Percentiles rank a stretch among this genome's conserved stretches.
Conservation (phyloP, 2,329 filamentous ascomycete species). For the Hypoxylon sp. region DNA sequence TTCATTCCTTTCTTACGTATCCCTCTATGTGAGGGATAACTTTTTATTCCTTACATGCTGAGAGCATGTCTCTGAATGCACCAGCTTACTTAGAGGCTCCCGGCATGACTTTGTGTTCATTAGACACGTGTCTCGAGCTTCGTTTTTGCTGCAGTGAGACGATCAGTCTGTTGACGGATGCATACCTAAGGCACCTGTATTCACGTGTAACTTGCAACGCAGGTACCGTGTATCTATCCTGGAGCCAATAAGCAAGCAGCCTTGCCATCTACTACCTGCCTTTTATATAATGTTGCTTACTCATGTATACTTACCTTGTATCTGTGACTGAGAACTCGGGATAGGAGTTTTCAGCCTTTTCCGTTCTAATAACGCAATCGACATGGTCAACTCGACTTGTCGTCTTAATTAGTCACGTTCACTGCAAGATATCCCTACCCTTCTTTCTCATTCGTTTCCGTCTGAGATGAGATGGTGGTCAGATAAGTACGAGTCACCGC, state of each 20-base stretch:
- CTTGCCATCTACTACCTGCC: slow-evolving; percentile 8
- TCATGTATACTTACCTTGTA: neutral
- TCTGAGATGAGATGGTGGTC: slow-evolving; percentile 39
- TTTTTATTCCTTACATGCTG: neutral
- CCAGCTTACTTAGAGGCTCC: slow-evolving; percentile 3
- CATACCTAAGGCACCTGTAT: neutral
- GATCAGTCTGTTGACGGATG: slow-evolving; percentile 10
- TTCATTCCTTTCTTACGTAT: neutral
- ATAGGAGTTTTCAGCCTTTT: slow-evolving; percentile 29
- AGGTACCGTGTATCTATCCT: slow-evolving; percentile 24
- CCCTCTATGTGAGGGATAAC: neutral
- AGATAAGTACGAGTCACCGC: slow-evolving; percentile 37
- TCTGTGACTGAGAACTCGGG: slow-evolving; percentile 14
- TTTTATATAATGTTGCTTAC: slow-evolving; percentile 14
- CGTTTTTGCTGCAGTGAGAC: slow-evolving; percentile 30
- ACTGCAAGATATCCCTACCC: slow-evolving; percentile 11
- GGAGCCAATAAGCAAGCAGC: slow-evolving; percentile 10
- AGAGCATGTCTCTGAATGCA: neutral
- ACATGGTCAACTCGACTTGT: slow-evolving; percentile 5
- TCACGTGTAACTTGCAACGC: slow-evolving; percentile 16
- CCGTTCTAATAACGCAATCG: slow-evolving; percentile 2
- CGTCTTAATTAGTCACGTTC: slow-evolving; percentile 26
- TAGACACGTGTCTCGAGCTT: slow-evolving; percentile 22
- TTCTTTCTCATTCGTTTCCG: slow-evolving; percentile 25
- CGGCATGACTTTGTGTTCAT: slow-evolving; percentile 8